Evolutionary conservation across 2,329 filamentous ascomycete genomes (phyloP).

Genomic region (Trichoderma oligosporum): DNA sequence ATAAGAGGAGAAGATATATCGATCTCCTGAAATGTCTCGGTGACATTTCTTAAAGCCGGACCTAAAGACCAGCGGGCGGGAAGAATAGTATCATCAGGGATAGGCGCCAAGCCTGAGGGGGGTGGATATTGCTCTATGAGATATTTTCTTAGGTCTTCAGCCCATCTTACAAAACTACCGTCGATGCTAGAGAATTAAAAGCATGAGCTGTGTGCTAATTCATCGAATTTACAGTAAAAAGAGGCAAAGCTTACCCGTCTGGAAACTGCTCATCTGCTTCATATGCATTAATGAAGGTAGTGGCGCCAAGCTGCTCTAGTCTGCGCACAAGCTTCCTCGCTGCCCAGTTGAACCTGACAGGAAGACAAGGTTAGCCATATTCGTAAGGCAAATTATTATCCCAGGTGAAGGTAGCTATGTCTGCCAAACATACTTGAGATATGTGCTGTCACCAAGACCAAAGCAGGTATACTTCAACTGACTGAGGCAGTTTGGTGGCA

Average conservation of each 20-base stretch:
- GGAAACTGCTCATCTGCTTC: slow-evolving; percentile 93
- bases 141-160: slow-evolving; percentile 60
- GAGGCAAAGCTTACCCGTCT: slow-evolving; percentile 64
- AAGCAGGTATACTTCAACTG: slow-evolving; percentile 76
- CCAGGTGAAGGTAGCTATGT: background rate
- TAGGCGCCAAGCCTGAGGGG: slow-evolving; percentile 60
- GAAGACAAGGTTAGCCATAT: background rate
- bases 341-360: slow-evolving; percentile 80
- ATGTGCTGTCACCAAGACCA: slow-evolving; percentile 91
- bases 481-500: slow-evolving; percentile 66
- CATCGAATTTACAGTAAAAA: too few relatives aligned
- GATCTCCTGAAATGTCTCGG: background rate
- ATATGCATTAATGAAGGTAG: slow-evolving; percentile 69
- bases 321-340: slow-evolving; percentile 83
- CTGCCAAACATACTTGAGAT: slow-evolving; percentile 79
- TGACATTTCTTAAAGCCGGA: slow-evolving; percentile 25
- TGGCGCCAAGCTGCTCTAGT: slow-evolving; percentile 76
- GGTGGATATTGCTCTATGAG: slow-evolving; percentile 67
- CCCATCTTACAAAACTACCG: slow-evolving; percentile 77
- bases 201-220: background rate
- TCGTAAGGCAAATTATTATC: background rate
- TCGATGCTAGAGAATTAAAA: slow-evolving; percentile 60
- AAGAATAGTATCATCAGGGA: slow-evolving; percentile 70
- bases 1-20: background rate
- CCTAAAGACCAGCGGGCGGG: slow-evolving; percentile 61